These are phyloP conservation scores for Kodamaea plutei DNA, from an alignment of 1,139 yeast genomes.

Conservation along the genomic window DNA sequence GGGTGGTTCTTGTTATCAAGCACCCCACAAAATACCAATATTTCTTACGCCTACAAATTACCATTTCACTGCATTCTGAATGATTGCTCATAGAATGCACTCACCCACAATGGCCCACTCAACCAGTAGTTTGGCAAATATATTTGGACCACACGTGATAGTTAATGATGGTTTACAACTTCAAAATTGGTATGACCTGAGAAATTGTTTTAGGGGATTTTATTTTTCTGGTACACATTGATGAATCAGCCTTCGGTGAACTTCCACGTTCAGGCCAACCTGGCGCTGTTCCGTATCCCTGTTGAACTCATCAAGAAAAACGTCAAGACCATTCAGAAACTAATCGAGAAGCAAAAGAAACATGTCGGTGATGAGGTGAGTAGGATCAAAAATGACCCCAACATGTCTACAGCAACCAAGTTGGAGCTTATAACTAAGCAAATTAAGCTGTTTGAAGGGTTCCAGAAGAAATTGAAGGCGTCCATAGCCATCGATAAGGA, in stretches of 20 bases:
- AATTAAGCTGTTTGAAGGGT: conserved; percentile 44
- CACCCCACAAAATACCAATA: too few relatives aligned
- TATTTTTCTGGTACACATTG: not conserved
- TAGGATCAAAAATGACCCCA: conserved; percentile 28
- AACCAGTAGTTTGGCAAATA: too few relatives aligned
- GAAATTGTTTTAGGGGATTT: too few relatives aligned
- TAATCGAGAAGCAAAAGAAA: conserved; percentile 52
- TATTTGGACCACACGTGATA: too few relatives aligned
- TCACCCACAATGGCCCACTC: too few relatives aligned
- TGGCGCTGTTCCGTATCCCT: conserved; percentile 59
- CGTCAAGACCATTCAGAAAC: conserved; percentile 51
- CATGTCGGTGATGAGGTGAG: conserved; percentile 37
- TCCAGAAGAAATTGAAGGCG: conserved; percentile 39
- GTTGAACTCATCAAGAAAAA: conserved; percentile 56
- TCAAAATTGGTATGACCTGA: too few relatives aligned
- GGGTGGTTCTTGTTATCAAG: too few relatives aligned
- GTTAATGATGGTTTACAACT: too few relatives aligned
- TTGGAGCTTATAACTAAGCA: conserved; percentile 33
- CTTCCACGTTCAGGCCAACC: conserved; percentile 41
- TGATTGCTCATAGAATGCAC: too few relatives aligned
- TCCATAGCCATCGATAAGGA: conserved; percentile 49
- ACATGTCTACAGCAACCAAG: conserved; percentile 20
- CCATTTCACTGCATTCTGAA: too few relatives aligned
- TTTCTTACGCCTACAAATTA: too few relatives aligned
- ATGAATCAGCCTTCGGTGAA: conserved; percentile 42